Evolutionary conservation across 148 eudicot genomes (phyloP).

Genomic region (Selenicereus undatus): DNA sequence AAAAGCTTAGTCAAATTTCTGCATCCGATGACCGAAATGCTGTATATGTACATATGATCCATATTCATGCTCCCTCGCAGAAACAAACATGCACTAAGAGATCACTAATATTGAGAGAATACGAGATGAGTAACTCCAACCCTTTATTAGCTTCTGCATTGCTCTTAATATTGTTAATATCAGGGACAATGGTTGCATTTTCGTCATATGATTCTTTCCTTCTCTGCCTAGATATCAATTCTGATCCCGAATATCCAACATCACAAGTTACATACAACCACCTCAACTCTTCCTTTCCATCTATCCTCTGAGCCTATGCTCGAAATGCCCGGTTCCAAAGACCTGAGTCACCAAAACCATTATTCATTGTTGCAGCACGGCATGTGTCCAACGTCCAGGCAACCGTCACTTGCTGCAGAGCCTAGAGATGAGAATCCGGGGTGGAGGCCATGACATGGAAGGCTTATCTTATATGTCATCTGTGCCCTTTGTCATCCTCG

Average conservation of each 20-base stretch:
- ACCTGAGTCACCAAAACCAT: conserved; percentile 22
- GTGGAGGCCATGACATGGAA: conserved; percentile 36
- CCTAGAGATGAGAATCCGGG: conserved; percentile 19
- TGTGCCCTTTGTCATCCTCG: conserved; percentile 28
- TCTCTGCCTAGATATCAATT: neutral
- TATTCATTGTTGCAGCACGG: conserved; percentile 20
- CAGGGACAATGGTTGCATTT: neutral
- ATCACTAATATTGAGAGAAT: too few relatives aligned
- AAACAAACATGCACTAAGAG: neutral
- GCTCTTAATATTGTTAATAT: neutral
- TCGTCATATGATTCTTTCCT: neutral
- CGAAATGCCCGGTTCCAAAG: conserved; percentile 21
- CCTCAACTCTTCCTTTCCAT: neutral
- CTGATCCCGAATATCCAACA: conserved; percentile 2
- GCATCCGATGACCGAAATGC: neutral
- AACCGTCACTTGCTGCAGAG: conserved; percentile 21
- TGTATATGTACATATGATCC: neutral
- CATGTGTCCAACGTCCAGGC: conserved; percentile 25
- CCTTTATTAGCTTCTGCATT: neutral
- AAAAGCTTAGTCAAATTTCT: neutral
- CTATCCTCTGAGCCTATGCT: conserved; percentile 21
- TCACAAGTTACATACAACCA: conserved; percentile 12
- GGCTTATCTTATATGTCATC: conserved; percentile 22
- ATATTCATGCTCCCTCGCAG: neutral
- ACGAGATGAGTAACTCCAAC: neutral